A percentile compares a stretch with the other conserved stretches of the same genome.
Evolutionary conservation across 768 basidiomycete genomes (phyloP).

Genomic region (Trametes meyenii): DNA sequence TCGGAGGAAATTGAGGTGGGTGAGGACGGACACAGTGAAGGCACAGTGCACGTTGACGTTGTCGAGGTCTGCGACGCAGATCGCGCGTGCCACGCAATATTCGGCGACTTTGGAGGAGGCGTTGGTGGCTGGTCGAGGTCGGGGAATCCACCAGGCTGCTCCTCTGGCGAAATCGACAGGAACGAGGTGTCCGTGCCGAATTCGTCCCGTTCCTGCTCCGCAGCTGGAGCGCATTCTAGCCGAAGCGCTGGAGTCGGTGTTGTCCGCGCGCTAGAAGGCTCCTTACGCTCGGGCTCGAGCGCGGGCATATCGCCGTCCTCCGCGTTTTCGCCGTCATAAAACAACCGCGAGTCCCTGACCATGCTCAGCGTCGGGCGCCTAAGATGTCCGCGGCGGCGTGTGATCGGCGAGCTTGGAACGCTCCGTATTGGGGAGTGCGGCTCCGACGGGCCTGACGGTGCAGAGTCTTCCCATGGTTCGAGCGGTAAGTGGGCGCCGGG

Average conservation of each 20-base stretch:
- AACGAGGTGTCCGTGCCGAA: slow-evolving; percentile 5
- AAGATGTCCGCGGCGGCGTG: slow-evolving; percentile 20
- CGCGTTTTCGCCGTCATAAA: slow-evolving; percentile 20
- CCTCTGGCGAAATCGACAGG: slow-evolving; percentile 16
- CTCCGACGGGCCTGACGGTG: slow-evolving; percentile 2
- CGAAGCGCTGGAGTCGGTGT: slow-evolving; percentile 3
- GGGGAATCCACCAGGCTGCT: not conserved
- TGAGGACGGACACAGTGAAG: slow-evolving; percentile 18
- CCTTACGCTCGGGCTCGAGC: slow-evolving; percentile 10
- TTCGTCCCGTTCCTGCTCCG: not conserved
- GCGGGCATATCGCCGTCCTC: slow-evolving; percentile 9
- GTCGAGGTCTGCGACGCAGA: slow-evolving; percentile 15
- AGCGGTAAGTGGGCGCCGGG: slow-evolving; percentile 46
- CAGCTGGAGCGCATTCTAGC: not conserved
- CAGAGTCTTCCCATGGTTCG: slow-evolving; percentile 42
- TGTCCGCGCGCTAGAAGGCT: slow-evolving; percentile 8
- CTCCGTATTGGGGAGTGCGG: slow-evolving; percentile 12
- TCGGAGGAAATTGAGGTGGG: slow-evolving; percentile 16
- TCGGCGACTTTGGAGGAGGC: slow-evolving; percentile 14
- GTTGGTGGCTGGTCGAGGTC: slow-evolving; percentile 14
- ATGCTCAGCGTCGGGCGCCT: slow-evolving; percentile 28
- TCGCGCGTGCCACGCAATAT: slow-evolving; percentile 9
- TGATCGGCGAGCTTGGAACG: slow-evolving; percentile 18
- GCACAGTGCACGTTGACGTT: slow-evolving; percentile 12
- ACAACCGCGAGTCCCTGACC: slow-evolving; percentile 30